phyloP scores from a whole-genome alignment of 371 early-diverging fungal genomes.

The Smittium culicis region DNA sequence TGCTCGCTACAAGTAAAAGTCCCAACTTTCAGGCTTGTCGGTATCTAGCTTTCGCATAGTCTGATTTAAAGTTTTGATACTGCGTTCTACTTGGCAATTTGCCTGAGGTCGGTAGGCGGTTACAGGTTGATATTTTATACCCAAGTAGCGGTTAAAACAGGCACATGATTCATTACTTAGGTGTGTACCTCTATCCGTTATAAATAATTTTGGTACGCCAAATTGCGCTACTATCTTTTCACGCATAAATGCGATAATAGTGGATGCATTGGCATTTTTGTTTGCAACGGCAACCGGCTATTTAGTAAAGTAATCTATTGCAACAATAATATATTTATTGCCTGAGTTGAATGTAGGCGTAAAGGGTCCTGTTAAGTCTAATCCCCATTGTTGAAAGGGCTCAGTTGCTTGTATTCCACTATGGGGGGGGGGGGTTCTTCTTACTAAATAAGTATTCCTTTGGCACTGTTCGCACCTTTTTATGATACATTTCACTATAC shows the following conservation, averaged over 20 bases:
- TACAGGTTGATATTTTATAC: constrained; percentile 9
- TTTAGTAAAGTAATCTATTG: constrained; percentile 11
- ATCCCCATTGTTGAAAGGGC: constrained; percentile 4
- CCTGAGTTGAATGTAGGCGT: background rate
- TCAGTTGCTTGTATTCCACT: background rate
- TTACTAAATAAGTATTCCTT: too few relatives aligned
- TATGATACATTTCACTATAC: background rate
- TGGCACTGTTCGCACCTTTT: background rate
- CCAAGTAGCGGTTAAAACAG: background rate
- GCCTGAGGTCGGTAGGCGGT: constrained; percentile 12
- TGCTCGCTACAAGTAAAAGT: constrained; percentile 4
- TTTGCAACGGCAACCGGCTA: constrained; percentile 12
- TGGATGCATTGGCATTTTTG: background rate
- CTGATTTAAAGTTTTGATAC: constrained; percentile 5
- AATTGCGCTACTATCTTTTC: constrained; percentile 6
- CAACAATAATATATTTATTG: constrained; percentile 8
- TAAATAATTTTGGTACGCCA: constrained; percentile 6
- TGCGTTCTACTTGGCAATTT: constrained; percentile 11
- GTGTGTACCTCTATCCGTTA: constrained; percentile 10
- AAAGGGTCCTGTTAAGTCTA: constrained; percentile 11
- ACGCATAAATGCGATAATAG: constrained; percentile 6
- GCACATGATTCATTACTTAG: constrained; percentile 1
- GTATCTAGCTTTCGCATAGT: background rate
- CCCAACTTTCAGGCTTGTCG: constrained; percentile 10
- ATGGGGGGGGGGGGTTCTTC: background rate